phyloP scores from a whole-genome alignment of 306 rosid species.

The Pyrus communis region DNA sequence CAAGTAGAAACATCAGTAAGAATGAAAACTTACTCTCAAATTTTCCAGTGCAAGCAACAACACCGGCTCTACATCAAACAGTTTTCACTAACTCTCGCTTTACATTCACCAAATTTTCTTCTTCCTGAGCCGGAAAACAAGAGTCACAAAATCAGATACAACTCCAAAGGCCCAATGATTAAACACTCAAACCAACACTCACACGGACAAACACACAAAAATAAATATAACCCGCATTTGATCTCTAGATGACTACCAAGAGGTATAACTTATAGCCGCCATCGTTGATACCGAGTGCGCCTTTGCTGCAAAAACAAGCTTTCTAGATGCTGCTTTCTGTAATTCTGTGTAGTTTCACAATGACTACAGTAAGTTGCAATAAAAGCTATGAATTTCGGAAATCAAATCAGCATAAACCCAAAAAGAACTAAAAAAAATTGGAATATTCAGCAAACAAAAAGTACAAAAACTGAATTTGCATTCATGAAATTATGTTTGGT shows the following conservation, averaged over 20 bases:
- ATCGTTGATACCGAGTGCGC: slow-evolving; percentile 38
- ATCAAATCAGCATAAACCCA: neutral
- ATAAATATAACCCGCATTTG: no score
- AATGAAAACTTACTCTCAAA: no score
- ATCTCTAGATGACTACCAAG: no score
- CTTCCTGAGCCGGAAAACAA: no score
- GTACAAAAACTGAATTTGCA: neutral
- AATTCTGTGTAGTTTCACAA: slow-evolving; percentile 66
- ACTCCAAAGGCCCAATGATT: no score
- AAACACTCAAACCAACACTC: no score
- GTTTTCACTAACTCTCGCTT: no score
- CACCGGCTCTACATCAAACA: neutral
- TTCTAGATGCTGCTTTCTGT: slow-evolving; percentile 62
- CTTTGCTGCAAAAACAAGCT: slow-evolving; percentile 35
- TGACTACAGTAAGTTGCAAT: slow-evolving; percentile 20
- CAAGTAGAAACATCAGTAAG: neutral
- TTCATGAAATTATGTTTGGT: neutral
- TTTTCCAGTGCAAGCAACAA: slow-evolving; percentile 12
- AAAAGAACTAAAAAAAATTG: neutral
- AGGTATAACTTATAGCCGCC: slow-evolving; percentile 40
- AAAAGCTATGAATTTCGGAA: neutral
- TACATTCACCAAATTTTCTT: no score
- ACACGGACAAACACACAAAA: no score
- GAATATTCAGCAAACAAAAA: neutral
- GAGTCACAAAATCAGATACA: no score